Conservation (phyloP, 495 filamentous ascomycete species). For the Aspergillus coremiiformis region DNA sequence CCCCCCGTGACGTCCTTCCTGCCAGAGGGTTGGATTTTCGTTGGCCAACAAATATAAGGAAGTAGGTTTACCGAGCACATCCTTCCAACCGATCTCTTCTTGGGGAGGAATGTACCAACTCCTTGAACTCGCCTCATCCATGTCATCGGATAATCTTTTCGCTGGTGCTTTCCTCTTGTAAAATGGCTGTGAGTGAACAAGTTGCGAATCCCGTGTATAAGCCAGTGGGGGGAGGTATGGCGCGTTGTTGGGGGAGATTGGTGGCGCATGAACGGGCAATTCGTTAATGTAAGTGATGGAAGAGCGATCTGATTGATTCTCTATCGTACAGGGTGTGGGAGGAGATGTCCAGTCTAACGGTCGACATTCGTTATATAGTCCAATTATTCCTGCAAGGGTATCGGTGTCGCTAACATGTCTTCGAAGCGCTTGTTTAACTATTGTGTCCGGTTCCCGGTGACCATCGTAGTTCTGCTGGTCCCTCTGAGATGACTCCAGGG, state of each 20-base stretch:
- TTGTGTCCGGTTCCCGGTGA: neutral
- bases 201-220: too few species aligned
- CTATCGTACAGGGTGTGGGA: neutral
- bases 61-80: too few species aligned
- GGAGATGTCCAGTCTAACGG: neutral
- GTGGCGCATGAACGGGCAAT: slow-evolving; percentile 17
- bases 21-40: neutral
- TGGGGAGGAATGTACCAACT: too few species aligned
- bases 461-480: neutral
- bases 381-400: neutral
- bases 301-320: neutral
- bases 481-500: neutral
- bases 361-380: neutral
- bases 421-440: neutral
- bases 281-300: neutral
- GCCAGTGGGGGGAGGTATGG: too few species aligned
- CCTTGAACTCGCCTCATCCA: too few species aligned
- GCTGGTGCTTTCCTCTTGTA: too few species aligned
- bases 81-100: too few species aligned
- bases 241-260: too few species aligned
- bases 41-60: too few species aligned
- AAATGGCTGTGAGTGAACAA: too few species aligned
- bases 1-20: neutral
- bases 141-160: too few species aligned
- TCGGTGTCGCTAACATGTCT: neutral